Evolutionary conservation across 1,139 yeast genomes (phyloP).

Genomic region (Geotrichum bryndzae): DNA sequence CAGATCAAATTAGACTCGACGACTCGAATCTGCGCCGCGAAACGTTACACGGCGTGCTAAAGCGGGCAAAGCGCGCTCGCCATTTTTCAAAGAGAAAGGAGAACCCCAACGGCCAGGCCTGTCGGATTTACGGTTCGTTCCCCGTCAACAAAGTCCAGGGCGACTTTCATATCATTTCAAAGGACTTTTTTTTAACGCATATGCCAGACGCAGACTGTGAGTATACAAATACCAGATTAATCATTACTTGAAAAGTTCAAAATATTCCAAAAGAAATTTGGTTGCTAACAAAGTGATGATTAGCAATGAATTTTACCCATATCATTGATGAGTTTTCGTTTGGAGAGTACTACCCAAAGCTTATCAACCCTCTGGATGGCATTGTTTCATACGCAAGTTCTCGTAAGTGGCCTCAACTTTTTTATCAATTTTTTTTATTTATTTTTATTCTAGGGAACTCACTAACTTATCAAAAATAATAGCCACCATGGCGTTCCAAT

Average conservation of each 20-base stretch:
- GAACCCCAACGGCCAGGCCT: conserved; percentile 47
- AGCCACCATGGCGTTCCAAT: conserved; percentile 38
- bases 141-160: conserved; percentile 86
- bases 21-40: conserved; percentile 11
- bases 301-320: conserved; percentile 63
- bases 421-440: neutral
- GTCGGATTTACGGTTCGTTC: conserved; percentile 81
- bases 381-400: conserved; percentile 39
- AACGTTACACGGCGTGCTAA: conserved; percentile 24
- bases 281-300: neutral
- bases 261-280: neutral
- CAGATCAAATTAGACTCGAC: conserved; percentile 12
- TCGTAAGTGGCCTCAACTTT: conserved; percentile 3
- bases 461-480: neutral
- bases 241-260: too few species aligned
- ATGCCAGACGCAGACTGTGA: conserved; percentile 58
- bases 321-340: conserved; percentile 80
- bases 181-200: conserved; percentile 12
- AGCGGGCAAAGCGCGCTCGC: conserved; percentile 20
- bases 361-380: conserved; percentile 79
- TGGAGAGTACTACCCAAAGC: conserved; percentile 83
- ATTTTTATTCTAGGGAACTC: neutral
- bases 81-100: conserved; percentile 8
- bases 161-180: conserved; percentile 64
- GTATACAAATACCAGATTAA: neutral